phyloP scores from a whole-genome alignment of 345 rosid genomes.

The Pugionium cornutum region DNA sequence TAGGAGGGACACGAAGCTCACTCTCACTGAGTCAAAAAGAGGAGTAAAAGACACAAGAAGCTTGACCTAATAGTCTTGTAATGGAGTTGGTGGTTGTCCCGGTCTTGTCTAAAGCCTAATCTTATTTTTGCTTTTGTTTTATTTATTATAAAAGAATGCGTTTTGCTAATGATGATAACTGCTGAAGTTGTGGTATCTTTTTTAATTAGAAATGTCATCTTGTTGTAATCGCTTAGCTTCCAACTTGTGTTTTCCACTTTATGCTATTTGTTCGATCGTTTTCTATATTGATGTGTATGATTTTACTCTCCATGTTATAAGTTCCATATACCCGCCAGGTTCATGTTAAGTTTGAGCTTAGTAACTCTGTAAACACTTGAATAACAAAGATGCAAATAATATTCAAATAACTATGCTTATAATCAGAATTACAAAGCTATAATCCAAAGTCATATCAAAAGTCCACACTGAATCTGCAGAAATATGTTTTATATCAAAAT shows the following conservation, averaged over 20 bases:
- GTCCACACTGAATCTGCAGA: no score
- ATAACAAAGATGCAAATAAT: no score
- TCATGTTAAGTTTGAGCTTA: no score
- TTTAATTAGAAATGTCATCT: neutral
- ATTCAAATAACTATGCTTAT: no score
- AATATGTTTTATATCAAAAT: no score
- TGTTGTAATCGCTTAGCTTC: neutral
- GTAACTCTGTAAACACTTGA: no score
- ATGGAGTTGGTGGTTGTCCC: constrained; percentile 25
- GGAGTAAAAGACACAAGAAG: constrained; percentile 7
- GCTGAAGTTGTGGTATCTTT: constrained; percentile 6
- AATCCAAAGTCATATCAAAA: no score
- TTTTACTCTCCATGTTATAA: neutral
- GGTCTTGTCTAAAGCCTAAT: constrained; percentile 23
- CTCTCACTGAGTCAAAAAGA: constrained; percentile 4
- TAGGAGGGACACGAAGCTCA: constrained; percentile 37
- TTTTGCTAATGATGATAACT: constrained; percentile 16
- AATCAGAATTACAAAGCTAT: no score
- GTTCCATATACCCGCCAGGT: no score
- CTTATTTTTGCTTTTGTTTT: constrained; percentile 20
- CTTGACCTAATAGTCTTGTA: constrained; percentile 7
- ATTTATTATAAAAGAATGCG: neutral
- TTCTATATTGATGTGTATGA: neutral
- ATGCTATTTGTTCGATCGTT: neutral
- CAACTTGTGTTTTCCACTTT: constrained; percentile 8